Evolutionary conservation across 495 filamentous ascomycete genomes (phyloP).

Genomic region (Penicillium soppii): DNA sequence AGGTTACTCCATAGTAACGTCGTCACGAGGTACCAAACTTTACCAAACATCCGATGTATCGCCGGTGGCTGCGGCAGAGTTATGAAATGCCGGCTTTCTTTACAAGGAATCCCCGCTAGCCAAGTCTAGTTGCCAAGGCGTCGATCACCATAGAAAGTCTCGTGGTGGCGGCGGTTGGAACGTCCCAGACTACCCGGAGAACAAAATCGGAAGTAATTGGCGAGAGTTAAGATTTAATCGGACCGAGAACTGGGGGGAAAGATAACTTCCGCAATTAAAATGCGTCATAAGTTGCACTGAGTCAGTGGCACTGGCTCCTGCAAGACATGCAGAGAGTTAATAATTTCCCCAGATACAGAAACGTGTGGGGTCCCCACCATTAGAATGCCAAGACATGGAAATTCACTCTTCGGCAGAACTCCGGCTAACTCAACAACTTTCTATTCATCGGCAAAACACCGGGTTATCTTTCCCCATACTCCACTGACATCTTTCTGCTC

Average conservation of each 20-base stretch:
- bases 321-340: background rate
- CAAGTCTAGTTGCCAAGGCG: conserved; percentile 1
- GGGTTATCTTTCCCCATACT: background rate
- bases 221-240: background rate
- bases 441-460: background rate
- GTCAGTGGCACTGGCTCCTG: background rate
- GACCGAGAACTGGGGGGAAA: background rate
- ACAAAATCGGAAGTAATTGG: background rate
- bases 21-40: background rate
- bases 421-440: background rate
- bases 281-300: background rate
- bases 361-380: background rate
- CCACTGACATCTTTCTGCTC: too few species aligned
- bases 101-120: background rate
- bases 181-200: background rate
- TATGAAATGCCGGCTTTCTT: background rate
- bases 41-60: background rate
- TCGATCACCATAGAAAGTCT: background rate
- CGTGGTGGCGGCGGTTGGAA: background rate
- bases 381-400: background rate
- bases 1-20: background rate
- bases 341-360: background rate
- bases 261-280: background rate
- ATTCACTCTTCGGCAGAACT: background rate
- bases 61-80: background rate